Base-by-base conservation (phyloP, 768 basidiomycete species). In the Epithele typhae region DNA sequence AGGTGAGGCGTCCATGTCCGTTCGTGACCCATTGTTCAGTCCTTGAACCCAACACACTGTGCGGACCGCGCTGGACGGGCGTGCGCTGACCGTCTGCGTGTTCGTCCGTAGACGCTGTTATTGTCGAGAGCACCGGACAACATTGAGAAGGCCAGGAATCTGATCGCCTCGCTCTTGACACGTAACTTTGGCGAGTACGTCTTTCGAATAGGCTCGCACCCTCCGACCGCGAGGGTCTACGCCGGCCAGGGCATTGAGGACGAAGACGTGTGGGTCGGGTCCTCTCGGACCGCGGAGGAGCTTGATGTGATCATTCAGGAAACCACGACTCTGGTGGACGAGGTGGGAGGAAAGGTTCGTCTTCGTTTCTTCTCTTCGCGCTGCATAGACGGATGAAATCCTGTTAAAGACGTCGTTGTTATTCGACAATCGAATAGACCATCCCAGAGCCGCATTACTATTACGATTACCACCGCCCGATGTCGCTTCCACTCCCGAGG, bases 401-500 rank as follows among this genome's bases (percentile, higher is more conserved):
- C 15, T 23, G 23, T n/a, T 9, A 11, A 38, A 87, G 84, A 71
- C 72, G 22, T 84, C 81, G 5, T 64, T 76, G 23, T 64, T 90
- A 21, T 75, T 79, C 49, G 72, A 79, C 40, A 56, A 58, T 36
- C 64, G 64, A 45, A 66, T 66, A 7, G 68, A 63, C 4, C 75
- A 78, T 60, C 76, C 82, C 25, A 75, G 86, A 47, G 69, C 72
- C 21, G 72, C 79, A 10, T 63, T 87, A 15, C 67, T 92, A 22
- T 64, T 92, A 46, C 79, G 90, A 50, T 64, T 92, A 48, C 90
- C 87, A 47, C 85, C 89, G 33, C 78, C 78, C 4, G 84, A 74
- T 58, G 82, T 91, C 2, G 79, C 86, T 18, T 65, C 80, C 32
- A 87, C 84, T n/a, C 85, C 89, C 6, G 95, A 99, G 67, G 92